A percentile compares a stretch with the other conserved stretches of the same genome.
Evolutionary conservation across 805 yeast species (phyloP).

Genomic region (Lipomyces kockii): DNA sequence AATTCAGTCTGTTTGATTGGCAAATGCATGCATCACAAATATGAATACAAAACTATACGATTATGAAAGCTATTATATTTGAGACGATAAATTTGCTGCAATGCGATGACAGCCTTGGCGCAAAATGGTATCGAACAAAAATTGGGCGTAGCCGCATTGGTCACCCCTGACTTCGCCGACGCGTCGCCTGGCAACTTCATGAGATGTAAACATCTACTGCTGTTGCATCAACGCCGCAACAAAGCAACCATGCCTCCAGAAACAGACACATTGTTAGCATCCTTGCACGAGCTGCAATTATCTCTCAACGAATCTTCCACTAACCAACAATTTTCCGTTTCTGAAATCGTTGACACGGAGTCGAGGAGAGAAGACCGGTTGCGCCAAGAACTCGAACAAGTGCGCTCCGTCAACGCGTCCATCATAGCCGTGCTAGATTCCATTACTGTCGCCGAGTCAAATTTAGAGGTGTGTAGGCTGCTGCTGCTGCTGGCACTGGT

Average conservation of each 20-base stretch:
- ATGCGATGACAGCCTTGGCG: too few species aligned
- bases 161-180: too few species aligned
- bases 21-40: too few species aligned
- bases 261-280: not conserved
- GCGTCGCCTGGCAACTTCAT: too few species aligned
- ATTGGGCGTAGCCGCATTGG: too few species aligned
- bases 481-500: conserved; percentile 4
- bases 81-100: too few species aligned
- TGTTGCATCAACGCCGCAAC: not conserved
- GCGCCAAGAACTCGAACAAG: conserved; percentile 25
- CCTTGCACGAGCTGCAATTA: not conserved
- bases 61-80: too few species aligned
- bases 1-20: too few species aligned
- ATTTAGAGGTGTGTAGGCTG: conserved; percentile 24
- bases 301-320: not conserved
- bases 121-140: too few species aligned
- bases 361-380: conserved; percentile 22
- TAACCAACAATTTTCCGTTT: not conserved
- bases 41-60: too few species aligned
- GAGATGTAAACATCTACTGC: too few species aligned
- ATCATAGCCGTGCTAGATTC: conserved; percentile 27
- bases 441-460: conserved; percentile 24
- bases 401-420: conserved; percentile 27
- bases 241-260: not conserved
- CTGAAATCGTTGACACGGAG: not conserved